phyloP scores from a whole-genome alignment of 441 rosid species.

The Dalechampia spathulata region DNA sequence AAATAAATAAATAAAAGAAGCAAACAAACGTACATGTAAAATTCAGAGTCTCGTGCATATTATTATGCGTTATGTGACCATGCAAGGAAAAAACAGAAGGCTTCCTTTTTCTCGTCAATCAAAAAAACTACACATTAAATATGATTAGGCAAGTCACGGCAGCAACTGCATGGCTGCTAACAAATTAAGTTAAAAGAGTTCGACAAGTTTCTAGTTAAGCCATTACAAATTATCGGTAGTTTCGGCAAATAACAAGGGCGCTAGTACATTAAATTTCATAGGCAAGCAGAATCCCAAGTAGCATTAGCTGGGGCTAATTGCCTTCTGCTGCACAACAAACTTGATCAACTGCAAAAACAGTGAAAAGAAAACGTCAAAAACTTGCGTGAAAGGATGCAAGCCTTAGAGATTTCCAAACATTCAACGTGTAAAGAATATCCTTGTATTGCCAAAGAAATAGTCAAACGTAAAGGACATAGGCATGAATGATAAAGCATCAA shows the following conservation, averaged over 20 bases:
- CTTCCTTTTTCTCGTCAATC: too few species aligned
- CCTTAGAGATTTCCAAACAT: too few species aligned
- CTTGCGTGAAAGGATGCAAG: not conserved
- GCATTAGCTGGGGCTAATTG: constrained; percentile 26
- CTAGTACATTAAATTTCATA: constrained; percentile 19
- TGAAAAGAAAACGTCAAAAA: not conserved
- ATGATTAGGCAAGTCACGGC: constrained; percentile 37
- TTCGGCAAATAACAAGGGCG: constrained; percentile 18
- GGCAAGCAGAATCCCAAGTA: constrained; percentile 30
- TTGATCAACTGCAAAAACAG: constrained; percentile 37
- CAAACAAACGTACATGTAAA: too few species aligned
- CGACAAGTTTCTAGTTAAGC: constrained; percentile 19
- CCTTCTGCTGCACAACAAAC: constrained; percentile 25
- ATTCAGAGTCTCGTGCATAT: too few species aligned
- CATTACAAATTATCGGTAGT: constrained; percentile 21
- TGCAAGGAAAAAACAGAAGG: too few species aligned
- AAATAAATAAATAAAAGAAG: too few species aligned
- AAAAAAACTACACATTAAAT: constrained; percentile 41
- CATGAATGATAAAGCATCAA: not conserved
- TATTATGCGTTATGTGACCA: too few species aligned
- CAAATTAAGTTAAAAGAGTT: constrained; percentile 26
- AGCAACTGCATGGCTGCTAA: constrained; percentile 30
- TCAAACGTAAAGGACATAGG: too few species aligned
- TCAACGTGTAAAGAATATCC: too few species aligned
- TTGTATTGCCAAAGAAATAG: too few species aligned